Percentiles rank a stretch among this genome's conserved stretches.
Evolutionary conservation across 306 rosid genomes (phyloP).

Genomic region (Inga oerstediana): DNA sequence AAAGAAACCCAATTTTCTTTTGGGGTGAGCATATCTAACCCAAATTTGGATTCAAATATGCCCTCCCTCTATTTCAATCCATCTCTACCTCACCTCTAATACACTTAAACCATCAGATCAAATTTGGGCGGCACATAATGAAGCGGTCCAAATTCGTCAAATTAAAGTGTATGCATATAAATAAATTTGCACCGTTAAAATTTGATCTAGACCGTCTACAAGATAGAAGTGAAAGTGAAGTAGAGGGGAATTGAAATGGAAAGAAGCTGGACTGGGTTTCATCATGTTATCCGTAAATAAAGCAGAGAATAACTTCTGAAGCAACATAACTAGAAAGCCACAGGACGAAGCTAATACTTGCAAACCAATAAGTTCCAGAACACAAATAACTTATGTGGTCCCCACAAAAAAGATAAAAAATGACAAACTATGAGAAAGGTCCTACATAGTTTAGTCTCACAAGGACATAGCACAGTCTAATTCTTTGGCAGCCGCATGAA

Average conservation of each 20-base stretch:
- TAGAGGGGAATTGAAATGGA: not conserved
- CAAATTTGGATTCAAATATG: not conserved
- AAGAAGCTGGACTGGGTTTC: not conserved
- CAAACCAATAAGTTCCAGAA: constrained; percentile 41
- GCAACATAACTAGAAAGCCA: constrained; percentile 28
- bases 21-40: not conserved
- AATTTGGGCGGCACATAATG: not conserved
- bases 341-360: constrained; percentile 34
- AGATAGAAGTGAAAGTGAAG: not conserved
- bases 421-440: constrained; percentile 31
- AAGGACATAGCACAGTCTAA: constrained; percentile 69
- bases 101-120: not conserved
- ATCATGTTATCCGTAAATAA: not conserved
- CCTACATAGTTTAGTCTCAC: constrained; percentile 46
- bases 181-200: not conserved
- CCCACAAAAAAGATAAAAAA: constrained; percentile 27
- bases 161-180: not conserved
- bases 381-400: constrained; percentile 26
- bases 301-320: constrained; percentile 7
- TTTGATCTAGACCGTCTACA: not conserved
- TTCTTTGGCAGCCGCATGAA: constrained; percentile 80
- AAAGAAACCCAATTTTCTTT: no score
- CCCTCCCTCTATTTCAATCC: not conserved
- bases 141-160: not conserved
- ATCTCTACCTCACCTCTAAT: not conserved